These are phyloP conservation scores for Codiaeum variegatum DNA, from an alignment of 441 rosid species.

Conservation along the genomic window DNA sequence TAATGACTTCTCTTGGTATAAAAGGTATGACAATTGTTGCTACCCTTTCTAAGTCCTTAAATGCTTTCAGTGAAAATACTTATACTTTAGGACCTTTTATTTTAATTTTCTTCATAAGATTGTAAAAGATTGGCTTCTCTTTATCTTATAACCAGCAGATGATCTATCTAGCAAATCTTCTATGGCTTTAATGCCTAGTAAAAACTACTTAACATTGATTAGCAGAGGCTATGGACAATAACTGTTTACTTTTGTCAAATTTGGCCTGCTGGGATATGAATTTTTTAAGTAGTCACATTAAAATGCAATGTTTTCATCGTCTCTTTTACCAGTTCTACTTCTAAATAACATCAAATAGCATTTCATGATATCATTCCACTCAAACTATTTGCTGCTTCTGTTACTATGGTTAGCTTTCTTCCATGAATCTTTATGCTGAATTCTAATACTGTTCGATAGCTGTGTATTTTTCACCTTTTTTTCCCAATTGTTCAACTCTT, in stretches of 20 bases:
- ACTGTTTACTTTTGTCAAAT: background rate
- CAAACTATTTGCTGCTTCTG: background rate
- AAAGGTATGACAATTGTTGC: slow-evolving; percentile 49
- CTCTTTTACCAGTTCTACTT: background rate
- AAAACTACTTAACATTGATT: background rate
- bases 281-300: background rate
- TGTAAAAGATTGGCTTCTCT: background rate
- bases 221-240: background rate
- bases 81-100: slow-evolving; percentile 12
- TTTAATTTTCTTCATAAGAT: background rate
- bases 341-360: background rate
- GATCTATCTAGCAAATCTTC: background rate
- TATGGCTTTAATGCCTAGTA: background rate
- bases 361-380: background rate
- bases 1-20: slow-evolving; percentile 99
- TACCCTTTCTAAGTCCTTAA: slow-evolving; percentile 7
- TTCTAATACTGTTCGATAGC: no score
- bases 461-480: background rate
- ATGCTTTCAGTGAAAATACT: background rate
- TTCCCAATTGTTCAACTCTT: background rate
- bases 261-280: background rate
- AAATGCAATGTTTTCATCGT: background rate
- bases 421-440: background rate
- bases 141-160: background rate
- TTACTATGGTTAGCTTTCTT: slow-evolving; percentile 6